phyloP scores from a whole-genome alignment of 1,284 basidiomycete species.

The Moesziomyces sp. region DNA sequence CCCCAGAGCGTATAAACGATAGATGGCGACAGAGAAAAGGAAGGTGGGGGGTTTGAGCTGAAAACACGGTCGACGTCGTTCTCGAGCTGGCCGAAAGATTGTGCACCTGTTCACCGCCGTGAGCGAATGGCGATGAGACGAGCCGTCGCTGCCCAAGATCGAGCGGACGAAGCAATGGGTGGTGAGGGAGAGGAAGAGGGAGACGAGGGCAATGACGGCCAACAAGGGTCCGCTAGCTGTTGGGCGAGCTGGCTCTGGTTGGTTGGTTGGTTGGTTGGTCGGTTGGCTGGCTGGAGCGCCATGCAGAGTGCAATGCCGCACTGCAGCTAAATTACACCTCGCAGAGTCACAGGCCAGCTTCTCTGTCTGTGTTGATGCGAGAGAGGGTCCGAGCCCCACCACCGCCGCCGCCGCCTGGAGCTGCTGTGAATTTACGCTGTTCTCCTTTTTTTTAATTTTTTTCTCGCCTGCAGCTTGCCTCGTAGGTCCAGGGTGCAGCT shows the following conservation, averaged over 20 bases:
- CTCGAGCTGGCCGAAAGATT: not conserved
- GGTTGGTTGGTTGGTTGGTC: too few species aligned
- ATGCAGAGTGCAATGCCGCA: not conserved
- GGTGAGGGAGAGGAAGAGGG: constrained; percentile 4
- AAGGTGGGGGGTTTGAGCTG: not conserved
- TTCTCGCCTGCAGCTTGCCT: not conserved
- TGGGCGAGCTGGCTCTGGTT: not conserved
- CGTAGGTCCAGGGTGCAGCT: too few species aligned
- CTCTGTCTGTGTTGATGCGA: not conserved
- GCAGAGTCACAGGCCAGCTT: not conserved
- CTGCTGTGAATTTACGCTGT: too few species aligned
- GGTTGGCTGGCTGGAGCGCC: not conserved
- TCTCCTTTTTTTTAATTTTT: too few species aligned
- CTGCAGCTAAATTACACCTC: not conserved
- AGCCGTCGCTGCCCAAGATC: constrained; percentile 27
- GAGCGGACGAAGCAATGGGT: constrained; percentile 28
- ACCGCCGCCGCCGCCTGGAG: too few species aligned
- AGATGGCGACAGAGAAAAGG: too few species aligned
- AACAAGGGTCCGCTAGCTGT: too few species aligned
- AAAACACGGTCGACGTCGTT: not conserved
- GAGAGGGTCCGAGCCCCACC: not conserved
- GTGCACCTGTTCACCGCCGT: constrained; percentile 4
- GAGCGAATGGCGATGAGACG: constrained; percentile 1
- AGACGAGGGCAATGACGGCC: not conserved
- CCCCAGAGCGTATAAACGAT: not conserved